Percentiles rank a stretch among this genome's conserved stretches.
Conservation (phyloP, 352 stramenopile genomes). For the Aphanomyces euteiches region DNA sequence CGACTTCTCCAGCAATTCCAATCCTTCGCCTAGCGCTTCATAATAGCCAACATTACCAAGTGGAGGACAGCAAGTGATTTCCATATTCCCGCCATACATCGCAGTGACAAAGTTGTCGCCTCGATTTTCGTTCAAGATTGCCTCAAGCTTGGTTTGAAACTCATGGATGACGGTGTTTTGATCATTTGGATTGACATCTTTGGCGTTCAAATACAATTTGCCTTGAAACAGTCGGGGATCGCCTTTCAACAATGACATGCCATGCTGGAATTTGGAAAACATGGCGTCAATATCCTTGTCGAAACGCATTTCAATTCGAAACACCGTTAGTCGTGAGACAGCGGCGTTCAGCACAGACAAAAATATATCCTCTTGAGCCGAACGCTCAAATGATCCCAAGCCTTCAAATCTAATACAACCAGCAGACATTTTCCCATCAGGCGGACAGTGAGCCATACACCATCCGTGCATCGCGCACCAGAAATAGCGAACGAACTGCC, state of each 20-base stretch:
- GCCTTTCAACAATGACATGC: slow-evolving; percentile 54
- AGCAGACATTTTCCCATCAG: slow-evolving; percentile 41
- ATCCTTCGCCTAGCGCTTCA: slow-evolving; percentile 45
- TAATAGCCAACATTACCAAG: slow-evolving; percentile 66
- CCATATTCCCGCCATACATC: slow-evolving; percentile 56
- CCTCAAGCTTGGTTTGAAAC: slow-evolving; percentile 50
- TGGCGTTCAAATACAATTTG: slow-evolving; percentile 63
- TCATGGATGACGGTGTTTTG: slow-evolving; percentile 45
- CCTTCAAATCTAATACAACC: slow-evolving; percentile 81
- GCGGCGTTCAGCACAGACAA: slow-evolving; percentile 67
- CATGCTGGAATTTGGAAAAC: slow-evolving; percentile 67
- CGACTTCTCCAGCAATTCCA: slow-evolving; percentile 39
- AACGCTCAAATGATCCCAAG: slow-evolving; percentile 64
- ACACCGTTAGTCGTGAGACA: slow-evolving; percentile 68
- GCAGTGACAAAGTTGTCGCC: slow-evolving; percentile 56
- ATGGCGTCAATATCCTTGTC: slow-evolving; percentile 72
- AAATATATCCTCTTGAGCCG: slow-evolving; percentile 71
- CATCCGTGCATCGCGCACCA: slow-evolving; percentile 25
- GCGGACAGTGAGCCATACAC: slow-evolving; percentile 23
- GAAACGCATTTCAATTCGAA: slow-evolving; percentile 74
- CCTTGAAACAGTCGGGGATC: slow-evolving; percentile 59
- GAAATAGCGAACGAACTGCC: slow-evolving; percentile 57
- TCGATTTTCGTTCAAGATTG: slow-evolving; percentile 45
- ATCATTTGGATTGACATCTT: slow-evolving; percentile 71
- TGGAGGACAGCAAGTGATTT: slow-evolving; percentile 66